These are phyloP conservation scores for Ceratobasidium sp. DNA, from an alignment of 1,284 basidiomycete genomes.

Conservation along the genomic window DNA sequence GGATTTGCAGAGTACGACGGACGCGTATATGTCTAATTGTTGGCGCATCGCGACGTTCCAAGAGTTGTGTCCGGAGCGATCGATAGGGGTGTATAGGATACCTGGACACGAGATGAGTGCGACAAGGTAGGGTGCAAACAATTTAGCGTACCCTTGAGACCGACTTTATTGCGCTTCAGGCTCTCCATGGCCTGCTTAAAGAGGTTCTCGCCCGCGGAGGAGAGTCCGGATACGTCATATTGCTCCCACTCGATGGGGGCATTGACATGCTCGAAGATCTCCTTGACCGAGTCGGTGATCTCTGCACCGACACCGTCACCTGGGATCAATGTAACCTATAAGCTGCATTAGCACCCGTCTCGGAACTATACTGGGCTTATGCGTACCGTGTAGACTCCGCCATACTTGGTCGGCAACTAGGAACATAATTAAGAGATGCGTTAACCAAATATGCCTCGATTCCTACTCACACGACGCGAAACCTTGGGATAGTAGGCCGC, in stretches of 20 bases:
- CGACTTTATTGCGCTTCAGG: conserved; percentile 96
- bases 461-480: conserved; percentile 70
- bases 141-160: conserved; percentile 86
- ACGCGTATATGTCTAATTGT: conserved; percentile 99
- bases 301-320: conserved; percentile 98
- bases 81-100: conserved; percentile 98
- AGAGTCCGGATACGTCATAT: conserved; percentile 97
- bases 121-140: neutral
- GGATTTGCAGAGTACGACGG: conserved; percentile 98
- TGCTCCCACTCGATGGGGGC: conserved; percentile 99
- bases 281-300: conserved; percentile 98
- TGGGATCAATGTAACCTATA: conserved; percentile 86
- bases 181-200: conserved; percentile 99
- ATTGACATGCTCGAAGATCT: conserved; percentile 97
- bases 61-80: conserved; percentile 95
- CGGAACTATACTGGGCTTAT: conserved; percentile 23
- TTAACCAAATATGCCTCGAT: neutral
- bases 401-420: conserved; percentile 93
- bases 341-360: neutral
- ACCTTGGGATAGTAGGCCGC: conserved; percentile 84
- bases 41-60: conserved; percentile 99
- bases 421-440: conserved; percentile 1
- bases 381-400: conserved; percentile 89
- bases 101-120: conserved; percentile 64
- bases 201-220: conserved; percentile 91